phyloP scores from a whole-genome alignment of 305 asterid genomes.

The Lippia alba region DNA sequence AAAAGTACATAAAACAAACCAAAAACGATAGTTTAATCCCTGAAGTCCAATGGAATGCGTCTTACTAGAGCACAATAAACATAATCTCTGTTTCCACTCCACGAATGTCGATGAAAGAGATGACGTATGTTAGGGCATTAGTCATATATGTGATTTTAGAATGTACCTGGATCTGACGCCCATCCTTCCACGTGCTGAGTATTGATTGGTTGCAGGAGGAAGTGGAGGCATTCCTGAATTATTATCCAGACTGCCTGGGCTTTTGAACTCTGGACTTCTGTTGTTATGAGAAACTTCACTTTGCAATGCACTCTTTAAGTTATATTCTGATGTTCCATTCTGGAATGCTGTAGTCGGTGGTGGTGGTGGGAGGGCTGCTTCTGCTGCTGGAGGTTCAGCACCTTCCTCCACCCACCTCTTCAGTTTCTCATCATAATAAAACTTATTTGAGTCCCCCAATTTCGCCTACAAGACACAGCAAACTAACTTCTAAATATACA shows the following conservation, averaged over 20 bases:
- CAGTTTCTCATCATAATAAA: constrained; percentile 82
- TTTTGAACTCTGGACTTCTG: constrained; percentile 65
- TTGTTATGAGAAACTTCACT: constrained; percentile 59
- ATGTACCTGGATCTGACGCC: constrained; percentile 86
- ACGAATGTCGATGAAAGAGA: neutral
- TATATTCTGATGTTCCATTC: constrained; percentile 78
- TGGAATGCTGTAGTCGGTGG: constrained; percentile 71
- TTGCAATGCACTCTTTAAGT: constrained; percentile 66
- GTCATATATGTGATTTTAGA: constrained; percentile 8
- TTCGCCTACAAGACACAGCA: constrained; percentile 63
- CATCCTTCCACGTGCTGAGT: constrained; percentile 83
- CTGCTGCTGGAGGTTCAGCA: constrained; percentile 71
- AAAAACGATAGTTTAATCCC: neutral
- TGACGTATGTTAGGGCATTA: constrained; percentile 11
- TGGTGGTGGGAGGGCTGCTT: constrained; percentile 82
- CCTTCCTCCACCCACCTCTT: constrained; percentile 99
- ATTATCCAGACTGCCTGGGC: constrained; percentile 58
- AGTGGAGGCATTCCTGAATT: constrained; percentile 92
- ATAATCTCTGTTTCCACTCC: neutral
- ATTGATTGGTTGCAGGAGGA: constrained; percentile 89
- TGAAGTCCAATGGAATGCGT: neutral
- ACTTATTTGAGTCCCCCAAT: constrained; percentile 90
- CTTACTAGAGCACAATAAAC: neutral
- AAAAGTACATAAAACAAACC: neutral
- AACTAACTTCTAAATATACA: constrained; percentile 1